Conservation (phyloP, 768 basidiomycete genomes). For the Tephrocybe sp. region DNA sequence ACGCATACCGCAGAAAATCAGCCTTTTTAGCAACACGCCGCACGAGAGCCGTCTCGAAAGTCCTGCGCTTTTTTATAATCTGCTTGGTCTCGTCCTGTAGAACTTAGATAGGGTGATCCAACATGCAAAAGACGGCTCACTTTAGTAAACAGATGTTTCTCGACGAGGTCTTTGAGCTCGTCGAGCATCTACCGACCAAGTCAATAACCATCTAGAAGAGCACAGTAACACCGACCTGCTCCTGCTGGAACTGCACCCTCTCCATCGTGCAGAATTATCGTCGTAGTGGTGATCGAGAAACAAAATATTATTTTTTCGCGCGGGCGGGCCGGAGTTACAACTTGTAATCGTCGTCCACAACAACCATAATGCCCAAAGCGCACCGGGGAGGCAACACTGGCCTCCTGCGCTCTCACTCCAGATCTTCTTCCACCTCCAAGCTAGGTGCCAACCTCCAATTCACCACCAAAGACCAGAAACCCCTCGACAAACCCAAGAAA, state of each 20-base stretch:
- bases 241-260: conserved; percentile 91
- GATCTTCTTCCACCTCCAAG: conserved; percentile 62
- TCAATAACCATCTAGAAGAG: conserved; percentile 8
- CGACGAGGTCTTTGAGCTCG: conserved; percentile 90
- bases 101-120: conserved; percentile 14
- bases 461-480: conserved; percentile 63
- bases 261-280: conserved; percentile 59
- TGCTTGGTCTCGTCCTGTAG: conserved; percentile 74
- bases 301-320: conserved; percentile 13
- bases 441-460: conserved; percentile 62
- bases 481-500: conserved; percentile 56
- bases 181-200: conserved; percentile 69
- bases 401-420: conserved; percentile 60
- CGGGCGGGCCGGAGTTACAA: conserved; percentile 15
- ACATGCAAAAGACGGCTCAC: conserved; percentile 38
- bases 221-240: conserved; percentile 56
- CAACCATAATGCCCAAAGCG: conserved; percentile 54
- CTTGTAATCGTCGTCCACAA: conserved; percentile 22
- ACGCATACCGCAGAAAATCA: conserved; percentile 89
- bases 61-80: conserved; percentile 83
- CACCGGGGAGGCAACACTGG: conserved; percentile 46
- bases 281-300: conserved; percentile 3
- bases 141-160: conserved; percentile 82
- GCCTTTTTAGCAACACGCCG: conserved; percentile 82
- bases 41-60: conserved; percentile 81